Percentiles rank a stretch among this genome's conserved stretches.
phyloP scores from a whole-genome alignment of 2,329 filamentous ascomycete genomes.

The Alternaria ethzedia region DNA sequence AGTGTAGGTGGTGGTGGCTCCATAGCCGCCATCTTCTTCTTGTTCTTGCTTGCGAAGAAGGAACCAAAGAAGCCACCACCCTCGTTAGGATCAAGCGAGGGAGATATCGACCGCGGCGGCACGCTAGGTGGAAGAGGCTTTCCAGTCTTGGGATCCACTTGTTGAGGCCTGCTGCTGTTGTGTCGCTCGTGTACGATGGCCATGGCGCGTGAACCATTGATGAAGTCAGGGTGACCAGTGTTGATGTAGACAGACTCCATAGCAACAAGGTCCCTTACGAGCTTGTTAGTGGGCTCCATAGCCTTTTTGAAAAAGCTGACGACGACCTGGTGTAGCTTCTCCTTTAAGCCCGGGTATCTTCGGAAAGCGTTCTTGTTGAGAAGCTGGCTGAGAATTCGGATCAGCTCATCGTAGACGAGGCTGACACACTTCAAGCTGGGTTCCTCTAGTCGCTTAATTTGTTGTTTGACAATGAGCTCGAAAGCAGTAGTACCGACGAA shows the following conservation, averaged over 20 bases:
- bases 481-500: slow-evolving; percentile 99
- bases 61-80: slow-evolving; percentile 88
- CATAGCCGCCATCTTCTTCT: slow-evolving; percentile 99
- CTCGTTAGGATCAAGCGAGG: slow-evolving; percentile 70
- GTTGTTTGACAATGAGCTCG: slow-evolving; percentile 97
- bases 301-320: slow-evolving; percentile 97
- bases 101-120: slow-evolving; percentile 77
- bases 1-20: slow-evolving; percentile 90
- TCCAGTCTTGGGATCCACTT: slow-evolving; percentile 98
- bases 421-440: slow-evolving; percentile 97
- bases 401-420: slow-evolving; percentile 94
- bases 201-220: slow-evolving; percentile 97
- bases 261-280: slow-evolving; percentile 87
- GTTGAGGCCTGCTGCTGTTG: slow-evolving; percentile 79
- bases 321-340: slow-evolving; percentile 93
- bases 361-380: slow-evolving; percentile 89
- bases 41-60: slow-evolving; percentile 99
- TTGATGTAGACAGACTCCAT: slow-evolving; percentile 99
- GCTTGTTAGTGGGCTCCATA: slow-evolving; percentile 97
- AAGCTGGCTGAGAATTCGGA: slow-evolving; percentile 90
- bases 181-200: slow-evolving; percentile 95
- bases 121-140: slow-evolving; percentile 78
- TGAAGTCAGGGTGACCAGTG: slow-evolving; percentile 95
- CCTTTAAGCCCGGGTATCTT: slow-evolving; percentile 91
- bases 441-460: slow-evolving; percentile 95